Evolutionary conservation across 1,284 basidiomycete species (phyloP).

Genomic region (Albatrellus sp.): DNA sequence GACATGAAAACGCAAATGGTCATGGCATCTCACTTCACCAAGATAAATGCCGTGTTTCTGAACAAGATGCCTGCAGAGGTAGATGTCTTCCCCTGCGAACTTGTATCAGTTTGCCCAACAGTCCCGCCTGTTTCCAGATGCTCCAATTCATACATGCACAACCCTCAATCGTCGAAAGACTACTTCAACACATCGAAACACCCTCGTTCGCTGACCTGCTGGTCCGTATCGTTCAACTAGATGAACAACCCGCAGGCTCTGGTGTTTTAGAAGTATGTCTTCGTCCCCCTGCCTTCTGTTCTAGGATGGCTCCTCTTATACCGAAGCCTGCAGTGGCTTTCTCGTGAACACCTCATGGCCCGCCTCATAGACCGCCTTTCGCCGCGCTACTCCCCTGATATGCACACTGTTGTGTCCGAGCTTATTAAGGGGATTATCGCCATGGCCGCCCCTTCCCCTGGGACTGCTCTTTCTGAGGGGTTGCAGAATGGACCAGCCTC

Average conservation of each 20-base stretch:
- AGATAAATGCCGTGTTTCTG: constrained; percentile 81
- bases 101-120: constrained; percentile 21
- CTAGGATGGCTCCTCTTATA: constrained; percentile 20
- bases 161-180: constrained; percentile 72
- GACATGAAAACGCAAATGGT: constrained; percentile 69
- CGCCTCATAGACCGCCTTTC: constrained; percentile 78
- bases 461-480: constrained; percentile 52
- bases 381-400: constrained; percentile 64
- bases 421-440: constrained; percentile 93
- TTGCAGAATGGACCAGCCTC: constrained; percentile 61
- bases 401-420: constrained; percentile 84
- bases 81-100: constrained; percentile 6
- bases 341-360: constrained; percentile 74
- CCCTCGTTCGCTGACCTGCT: constrained; percentile 89
- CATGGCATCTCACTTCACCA: constrained; percentile 76
- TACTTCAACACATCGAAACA: constrained; percentile 81
- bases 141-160: constrained; percentile 82
- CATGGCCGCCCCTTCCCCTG: constrained; percentile 83
- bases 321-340: constrained; percentile 63
- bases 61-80: constrained; percentile 86
- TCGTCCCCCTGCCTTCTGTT: constrained; percentile 16
- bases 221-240: constrained; percentile 85
- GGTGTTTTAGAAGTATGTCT: constrained; percentile 78
- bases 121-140: constrained; percentile 50
- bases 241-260: constrained; percentile 73